Percentiles rank a stretch among this genome's conserved stretches.
Conservation (phyloP, 164 flowering plant genomes). For the Euptelea pleiosperma region DNA sequence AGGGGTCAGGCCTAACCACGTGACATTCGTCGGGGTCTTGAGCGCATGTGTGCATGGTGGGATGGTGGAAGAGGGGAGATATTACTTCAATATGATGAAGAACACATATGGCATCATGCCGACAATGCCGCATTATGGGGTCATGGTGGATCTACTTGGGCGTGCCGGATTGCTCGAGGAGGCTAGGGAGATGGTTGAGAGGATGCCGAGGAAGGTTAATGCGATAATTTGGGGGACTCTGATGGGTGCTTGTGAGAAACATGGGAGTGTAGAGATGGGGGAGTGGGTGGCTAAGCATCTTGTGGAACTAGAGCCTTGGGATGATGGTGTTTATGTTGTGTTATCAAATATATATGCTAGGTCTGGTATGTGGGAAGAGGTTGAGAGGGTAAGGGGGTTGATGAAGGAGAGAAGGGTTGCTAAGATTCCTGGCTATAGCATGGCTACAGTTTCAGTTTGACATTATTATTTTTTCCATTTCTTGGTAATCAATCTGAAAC, state of each 20-base stretch:
- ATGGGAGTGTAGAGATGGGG: conserved; percentile 56
- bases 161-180: conserved; percentile 54
- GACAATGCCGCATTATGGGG: conserved; percentile 49
- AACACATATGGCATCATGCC: conserved; percentile 37
- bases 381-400: conserved; percentile 38
- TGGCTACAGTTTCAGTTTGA: conserved; percentile 20
- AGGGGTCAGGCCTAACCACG: conserved; percentile 48
- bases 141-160: conserved; percentile 67
- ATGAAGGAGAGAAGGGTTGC: conserved; percentile 43
- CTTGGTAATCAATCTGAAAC: too few species aligned
- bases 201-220: conserved; percentile 59
- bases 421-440: conserved; percentile 57
- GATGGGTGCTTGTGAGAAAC: conserved; percentile 61
- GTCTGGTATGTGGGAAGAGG: conserved; percentile 49
- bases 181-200: conserved; percentile 45
- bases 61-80: conserved; percentile 49
- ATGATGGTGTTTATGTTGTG: conserved; percentile 60
- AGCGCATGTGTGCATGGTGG: conserved; percentile 76
- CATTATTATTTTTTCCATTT: too few species aligned
- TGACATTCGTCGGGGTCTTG: conserved; percentile 59
- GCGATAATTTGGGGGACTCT: conserved; percentile 49
- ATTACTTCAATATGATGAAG: conserved; percentile 52
- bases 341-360: conserved; percentile 63
- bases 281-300: conserved; percentile 53
- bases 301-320: conserved; percentile 57